phyloP scores from a whole-genome alignment of 139 green algal species.

The Desmodesmus armatus region DNA sequence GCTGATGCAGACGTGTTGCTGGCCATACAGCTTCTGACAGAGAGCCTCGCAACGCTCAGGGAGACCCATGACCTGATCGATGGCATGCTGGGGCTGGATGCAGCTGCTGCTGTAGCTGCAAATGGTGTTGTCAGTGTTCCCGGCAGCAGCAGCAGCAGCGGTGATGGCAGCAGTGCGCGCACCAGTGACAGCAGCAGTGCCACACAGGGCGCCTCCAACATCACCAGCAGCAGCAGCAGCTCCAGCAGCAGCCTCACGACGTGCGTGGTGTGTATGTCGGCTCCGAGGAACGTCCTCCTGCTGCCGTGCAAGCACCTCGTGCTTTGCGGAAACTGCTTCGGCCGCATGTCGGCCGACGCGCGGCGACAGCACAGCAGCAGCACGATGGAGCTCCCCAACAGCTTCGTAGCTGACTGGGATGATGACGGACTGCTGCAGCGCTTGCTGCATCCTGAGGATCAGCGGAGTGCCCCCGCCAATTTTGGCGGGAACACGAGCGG shows the following conservation, averaged over 20 bases:
- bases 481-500: too few species aligned
- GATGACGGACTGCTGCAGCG: neutral
- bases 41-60: neutral
- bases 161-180: neutral
- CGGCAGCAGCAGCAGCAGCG: neutral
- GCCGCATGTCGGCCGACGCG: neutral
- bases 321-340: neutral
- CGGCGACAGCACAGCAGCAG: neutral
- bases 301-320: neutral
- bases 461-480: too few species aligned
- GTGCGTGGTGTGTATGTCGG: too few species aligned
- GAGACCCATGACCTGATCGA: neutral
- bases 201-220: neutral
- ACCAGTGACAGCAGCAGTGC: neutral
- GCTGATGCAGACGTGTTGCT: neutral
- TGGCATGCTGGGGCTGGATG: neutral
- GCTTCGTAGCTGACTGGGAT: neutral
- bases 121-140: neutral
- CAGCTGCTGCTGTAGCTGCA: neutral
- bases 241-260: neutral
- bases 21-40: neutral
- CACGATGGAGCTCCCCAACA: neutral
- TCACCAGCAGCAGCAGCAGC: neutral
- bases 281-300: too few species aligned
- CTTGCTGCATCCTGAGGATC: too few species aligned